These are phyloP conservation scores for Trichoderma atroviride DNA, from an alignment of 2,329 filamentous ascomycete species.

Conservation along the genomic window DNA sequence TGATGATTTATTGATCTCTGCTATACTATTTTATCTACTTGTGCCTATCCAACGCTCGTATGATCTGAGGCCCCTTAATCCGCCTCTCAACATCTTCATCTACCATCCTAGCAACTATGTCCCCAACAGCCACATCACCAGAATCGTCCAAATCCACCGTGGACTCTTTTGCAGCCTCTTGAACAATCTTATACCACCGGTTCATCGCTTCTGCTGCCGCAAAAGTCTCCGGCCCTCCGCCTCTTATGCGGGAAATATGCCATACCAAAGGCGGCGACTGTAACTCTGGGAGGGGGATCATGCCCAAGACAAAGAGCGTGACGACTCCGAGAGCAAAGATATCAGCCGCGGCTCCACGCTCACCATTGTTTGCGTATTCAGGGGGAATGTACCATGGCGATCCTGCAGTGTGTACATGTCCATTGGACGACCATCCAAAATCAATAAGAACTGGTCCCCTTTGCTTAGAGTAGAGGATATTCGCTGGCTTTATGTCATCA, in stretches of 20 bases:
- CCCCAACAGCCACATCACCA: neutral
- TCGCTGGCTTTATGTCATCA: conserved; percentile 30
- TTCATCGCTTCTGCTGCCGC: neutral
- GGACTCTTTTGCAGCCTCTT: neutral
- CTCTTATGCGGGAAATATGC: neutral
- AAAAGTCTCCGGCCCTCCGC: neutral
- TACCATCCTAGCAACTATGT: neutral
- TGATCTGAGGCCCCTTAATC: neutral
- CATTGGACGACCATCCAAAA: conserved; percentile 2
- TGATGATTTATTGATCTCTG: neutral
- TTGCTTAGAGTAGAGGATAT: conserved; percentile 26
- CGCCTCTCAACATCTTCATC: neutral
- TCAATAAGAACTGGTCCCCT: conserved; percentile 26
- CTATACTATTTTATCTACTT: neutral
- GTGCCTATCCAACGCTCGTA: neutral
- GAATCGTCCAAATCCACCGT: neutral
- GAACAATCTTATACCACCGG: neutral
- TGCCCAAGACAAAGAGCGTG: neutral
- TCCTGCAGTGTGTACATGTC: neutral
- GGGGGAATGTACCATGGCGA: conserved; percentile 5
- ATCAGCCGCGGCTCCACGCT: conserved; percentile 2
- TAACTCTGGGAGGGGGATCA: neutral
- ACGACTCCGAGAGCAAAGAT: conserved; percentile 10
- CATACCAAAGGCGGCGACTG: neutral
- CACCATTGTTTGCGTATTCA: neutral